These are phyloP conservation scores for Lactuca sativa DNA, from an alignment of 129 eudicot species.

Conservation along the genomic window DNA sequence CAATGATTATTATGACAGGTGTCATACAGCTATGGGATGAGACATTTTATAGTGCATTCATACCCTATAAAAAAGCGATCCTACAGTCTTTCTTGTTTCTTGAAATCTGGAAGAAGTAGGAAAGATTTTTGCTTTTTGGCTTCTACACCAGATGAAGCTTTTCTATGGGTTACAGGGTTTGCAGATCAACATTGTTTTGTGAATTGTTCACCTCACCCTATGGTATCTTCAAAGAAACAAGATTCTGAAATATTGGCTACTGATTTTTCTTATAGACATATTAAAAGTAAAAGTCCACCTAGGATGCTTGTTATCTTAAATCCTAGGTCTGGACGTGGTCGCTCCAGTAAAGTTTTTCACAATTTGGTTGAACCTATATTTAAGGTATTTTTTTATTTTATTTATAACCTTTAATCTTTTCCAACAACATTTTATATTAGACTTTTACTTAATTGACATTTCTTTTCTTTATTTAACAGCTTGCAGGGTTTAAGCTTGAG, in stretches of 20 bases:
- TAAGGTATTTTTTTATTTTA: slow-evolving; percentile 53
- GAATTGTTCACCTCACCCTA: slow-evolving; percentile 80
- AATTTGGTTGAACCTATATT: slow-evolving; percentile 85
- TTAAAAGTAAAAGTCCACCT: slow-evolving; percentile 87
- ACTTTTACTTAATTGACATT: slow-evolving; percentile 9
- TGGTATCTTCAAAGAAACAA: slow-evolving; percentile 81
- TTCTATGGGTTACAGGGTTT: slow-evolving; percentile 88
- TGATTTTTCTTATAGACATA: slow-evolving; percentile 72
- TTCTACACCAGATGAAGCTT: slow-evolving; percentile 75
- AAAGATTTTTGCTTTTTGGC: slow-evolving; percentile 88
- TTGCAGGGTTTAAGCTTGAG: slow-evolving; percentile 92
- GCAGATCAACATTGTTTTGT: slow-evolving; percentile 96
- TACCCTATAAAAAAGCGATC: slow-evolving; percentile 64
- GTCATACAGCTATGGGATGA: slow-evolving; percentile 73
- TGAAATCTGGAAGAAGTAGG: slow-evolving; percentile 71
- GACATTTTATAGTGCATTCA: slow-evolving; percentile 84
- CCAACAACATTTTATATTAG: not conserved
- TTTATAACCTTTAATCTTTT: slow-evolving; percentile 10
- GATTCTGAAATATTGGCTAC: slow-evolving; percentile 51
- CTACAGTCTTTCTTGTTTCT: slow-evolving; percentile 56
- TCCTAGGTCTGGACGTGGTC: slow-evolving; percentile 97
- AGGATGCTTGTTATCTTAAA: slow-evolving; percentile 89
- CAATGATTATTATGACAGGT: slow-evolving; percentile 54
- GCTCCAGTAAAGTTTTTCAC: slow-evolving; percentile 92
- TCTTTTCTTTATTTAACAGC: slow-evolving; percentile 40